Evolutionary conservation across 208 protist genomes (phyloP), one percentile per base, ranked within the genome.

Genomic region (Herpetomonas muscarum): DNA sequence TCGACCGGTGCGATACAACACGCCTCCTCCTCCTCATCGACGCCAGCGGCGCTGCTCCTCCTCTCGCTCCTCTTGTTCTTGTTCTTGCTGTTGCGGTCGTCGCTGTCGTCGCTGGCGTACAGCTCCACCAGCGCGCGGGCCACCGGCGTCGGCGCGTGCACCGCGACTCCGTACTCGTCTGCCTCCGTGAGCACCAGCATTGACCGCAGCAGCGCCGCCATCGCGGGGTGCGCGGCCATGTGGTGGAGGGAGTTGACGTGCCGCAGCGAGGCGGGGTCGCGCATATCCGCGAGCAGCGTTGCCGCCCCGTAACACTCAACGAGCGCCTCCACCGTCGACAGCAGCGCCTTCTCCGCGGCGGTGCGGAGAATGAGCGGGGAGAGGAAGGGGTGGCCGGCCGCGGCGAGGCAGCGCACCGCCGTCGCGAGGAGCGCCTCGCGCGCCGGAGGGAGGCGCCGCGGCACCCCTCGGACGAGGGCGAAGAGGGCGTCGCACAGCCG

Each of bases 261-360:
- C 25, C 53, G 36, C 19, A 42, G 53, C 49, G 19, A 45, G 46
- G 54, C 44, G 9, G 56, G 24, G 19, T 57, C 59, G 7, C 56
- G 53, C 7, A 88, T 52, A 53, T 92, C 85, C 2, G 76, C 74
- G 44, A 70, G 36, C 4, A 92, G 32, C 19, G 70, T 57, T 36
- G 47, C 46, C 7, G 59, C 36, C 15, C 85, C 85, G 60, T 92
- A 92, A 62, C 74, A 80, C 48, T 85, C 71, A 19, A 89, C 30
- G 0, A 92, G 46, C 12, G 67, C 65, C 26, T 66, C 22, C 30
- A 78, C 73, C n/a, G 71, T 69, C 26, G 53, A 47, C 42, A 61
- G 9, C n/a, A 87, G 45, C 30, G 74, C 65, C 22, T 78, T 72
- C 12, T 55, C 55, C 9, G 72, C 70, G 29, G 81, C 85, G 6